phyloP scores from a whole-genome alignment of 2,329 filamentous ascomycete genomes.

The Didymella lethalis region DNA sequence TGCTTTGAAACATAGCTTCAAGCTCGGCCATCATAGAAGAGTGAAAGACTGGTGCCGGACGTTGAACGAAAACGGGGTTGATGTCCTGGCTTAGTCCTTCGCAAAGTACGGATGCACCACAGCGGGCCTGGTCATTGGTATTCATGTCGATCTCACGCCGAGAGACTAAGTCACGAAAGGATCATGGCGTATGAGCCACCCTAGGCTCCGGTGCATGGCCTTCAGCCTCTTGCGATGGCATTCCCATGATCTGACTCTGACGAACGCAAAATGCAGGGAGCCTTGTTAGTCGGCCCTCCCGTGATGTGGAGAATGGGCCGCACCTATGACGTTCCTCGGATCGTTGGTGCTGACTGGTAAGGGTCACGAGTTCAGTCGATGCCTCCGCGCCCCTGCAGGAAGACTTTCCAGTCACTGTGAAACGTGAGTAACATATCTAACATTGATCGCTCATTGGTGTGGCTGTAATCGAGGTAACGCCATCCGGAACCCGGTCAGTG shows the following conservation, averaged over 20 bases:
- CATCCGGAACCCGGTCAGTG: conserved; percentile 28
- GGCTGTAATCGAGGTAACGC: conserved; percentile 18
- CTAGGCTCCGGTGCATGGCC: conserved; percentile 13
- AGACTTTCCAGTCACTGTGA: conserved; percentile 18
- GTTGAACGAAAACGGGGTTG: conserved; percentile 12
- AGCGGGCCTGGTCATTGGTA: conserved; percentile 10
- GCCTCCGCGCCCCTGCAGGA: conserved; percentile 31
- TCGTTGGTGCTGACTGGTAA: conserved; percentile 30
- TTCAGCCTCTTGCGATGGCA: conserved; percentile 13
- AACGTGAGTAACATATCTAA: conserved; percentile 14
- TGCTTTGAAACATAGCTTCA: conserved; percentile 9
- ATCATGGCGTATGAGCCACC: conserved; percentile 1
- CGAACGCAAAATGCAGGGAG: conserved; percentile 6
- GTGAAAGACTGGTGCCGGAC: conserved; percentile 13
- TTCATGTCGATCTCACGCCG: conserved; percentile 9
- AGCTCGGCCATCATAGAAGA: neutral
- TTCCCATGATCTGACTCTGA: neutral
- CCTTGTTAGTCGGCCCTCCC: conserved; percentile 40
- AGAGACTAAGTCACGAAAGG: conserved; percentile 13
- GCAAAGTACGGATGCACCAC: conserved; percentile 13
- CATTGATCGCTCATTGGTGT: conserved; percentile 19
- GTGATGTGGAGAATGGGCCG: conserved; percentile 28
- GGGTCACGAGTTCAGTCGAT: conserved; percentile 19
- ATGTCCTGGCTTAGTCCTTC: conserved; percentile 15
- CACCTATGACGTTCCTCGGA: conserved; percentile 35